Percentiles rank a stretch among this genome's conserved stretches.
Evolutionary conservation across 805 yeast species (phyloP).

Genomic region (Ogataea pignaliae): DNA sequence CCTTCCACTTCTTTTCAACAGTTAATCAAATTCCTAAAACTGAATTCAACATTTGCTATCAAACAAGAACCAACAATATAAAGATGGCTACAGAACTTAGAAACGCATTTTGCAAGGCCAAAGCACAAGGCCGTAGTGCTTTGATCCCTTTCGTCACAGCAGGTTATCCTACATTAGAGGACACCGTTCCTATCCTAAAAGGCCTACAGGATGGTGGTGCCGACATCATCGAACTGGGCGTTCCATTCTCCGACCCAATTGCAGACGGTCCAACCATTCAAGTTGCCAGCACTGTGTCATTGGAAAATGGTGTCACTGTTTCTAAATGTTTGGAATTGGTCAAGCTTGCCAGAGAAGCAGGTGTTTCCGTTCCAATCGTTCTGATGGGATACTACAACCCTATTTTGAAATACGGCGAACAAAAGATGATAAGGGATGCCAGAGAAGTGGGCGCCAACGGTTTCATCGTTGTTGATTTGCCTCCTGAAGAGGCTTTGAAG

Average conservation of each 20-base stretch:
- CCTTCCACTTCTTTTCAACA: not conserved
- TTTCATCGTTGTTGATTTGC: slow-evolving; percentile 89
- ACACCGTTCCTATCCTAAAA: slow-evolving; percentile 78
- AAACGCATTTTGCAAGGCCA: slow-evolving; percentile 31
- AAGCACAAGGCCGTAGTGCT: slow-evolving; percentile 62
- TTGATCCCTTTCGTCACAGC: slow-evolving; percentile 91
- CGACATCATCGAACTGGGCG: slow-evolving; percentile 89
- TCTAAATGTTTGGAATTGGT: slow-evolving; percentile 66
- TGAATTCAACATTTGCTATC: too few relatives aligned
- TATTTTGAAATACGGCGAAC: slow-evolving; percentile 83
- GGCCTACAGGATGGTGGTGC: slow-evolving; percentile 95
- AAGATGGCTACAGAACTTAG: slow-evolving; percentile 30
- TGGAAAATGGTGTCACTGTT: slow-evolving; percentile 78
- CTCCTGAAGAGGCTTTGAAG: slow-evolving; percentile 94
- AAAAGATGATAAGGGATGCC: slow-evolving; percentile 71
- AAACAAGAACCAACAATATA: not conserved
- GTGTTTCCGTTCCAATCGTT: slow-evolving; percentile 84
- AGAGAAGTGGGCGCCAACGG: slow-evolving; percentile 91
- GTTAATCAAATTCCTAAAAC: too few relatives aligned
- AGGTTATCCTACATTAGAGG: slow-evolving; percentile 85
- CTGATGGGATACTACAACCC: slow-evolving; percentile 99
- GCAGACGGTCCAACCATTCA: slow-evolving; percentile 99
- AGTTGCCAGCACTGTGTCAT: slow-evolving; percentile 76
- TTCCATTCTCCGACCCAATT: slow-evolving; percentile 97
- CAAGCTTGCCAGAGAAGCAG: slow-evolving; percentile 67